phyloP scores from a whole-genome alignment of 1,284 basidiomycete genomes.

The Golubevia pallescens region DNA sequence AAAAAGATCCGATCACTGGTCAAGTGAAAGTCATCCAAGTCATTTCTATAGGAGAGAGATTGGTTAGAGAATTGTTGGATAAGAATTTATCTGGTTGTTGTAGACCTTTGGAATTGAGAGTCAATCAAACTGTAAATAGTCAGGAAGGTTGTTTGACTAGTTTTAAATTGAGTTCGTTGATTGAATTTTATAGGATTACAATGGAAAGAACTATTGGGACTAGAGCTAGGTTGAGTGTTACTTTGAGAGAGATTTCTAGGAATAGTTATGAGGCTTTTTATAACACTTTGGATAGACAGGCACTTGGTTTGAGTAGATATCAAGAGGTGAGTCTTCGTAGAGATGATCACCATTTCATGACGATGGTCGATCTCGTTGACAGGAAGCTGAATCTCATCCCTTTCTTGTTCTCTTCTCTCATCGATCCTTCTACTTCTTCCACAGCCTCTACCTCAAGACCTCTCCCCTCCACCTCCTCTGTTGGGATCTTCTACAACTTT shows the following conservation, averaged over 20 bases:
- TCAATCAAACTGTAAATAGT: conserved; percentile 87
- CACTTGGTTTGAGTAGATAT: conserved; percentile 26
- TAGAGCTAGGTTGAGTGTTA: conserved; percentile 76
- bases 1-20: neutral
- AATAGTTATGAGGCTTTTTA: conserved; percentile 28
- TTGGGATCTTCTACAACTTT: conserved; percentile 24
- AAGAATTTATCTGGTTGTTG: conserved; percentile 81
- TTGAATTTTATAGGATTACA: conserved; percentile 90
- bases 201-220: conserved; percentile 89
- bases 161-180: conserved; percentile 89
- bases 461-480: conserved; percentile 28
- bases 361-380: no score
- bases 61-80: conserved; percentile 80
- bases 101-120: conserved; percentile 82
- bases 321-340: conserved; percentile 9
- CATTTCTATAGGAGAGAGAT: conserved; percentile 5
- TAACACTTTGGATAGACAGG: conserved; percentile 38
- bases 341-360: no score
- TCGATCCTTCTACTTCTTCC: neutral
- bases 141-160: conserved; percentile 90
- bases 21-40: conserved; percentile 3
- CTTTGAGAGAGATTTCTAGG: conserved; percentile 73
- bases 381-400: neutral
- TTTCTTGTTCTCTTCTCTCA: neutral
- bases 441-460: conserved; percentile 16